phyloP scores from a whole-genome alignment of 2,329 filamentous ascomycete genomes.

The Penicillium sumatraense region DNA sequence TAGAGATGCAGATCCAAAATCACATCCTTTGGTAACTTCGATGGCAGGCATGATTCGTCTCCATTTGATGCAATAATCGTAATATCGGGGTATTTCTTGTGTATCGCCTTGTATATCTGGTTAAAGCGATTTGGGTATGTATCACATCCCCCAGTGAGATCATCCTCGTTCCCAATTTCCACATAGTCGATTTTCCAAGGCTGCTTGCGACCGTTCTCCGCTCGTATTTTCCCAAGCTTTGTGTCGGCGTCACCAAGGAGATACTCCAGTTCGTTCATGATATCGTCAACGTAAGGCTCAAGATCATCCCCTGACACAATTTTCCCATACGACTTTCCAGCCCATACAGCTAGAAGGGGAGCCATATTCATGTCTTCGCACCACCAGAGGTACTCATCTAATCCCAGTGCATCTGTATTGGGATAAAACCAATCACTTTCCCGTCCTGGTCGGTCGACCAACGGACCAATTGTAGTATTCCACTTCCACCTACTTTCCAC shows the following conservation, averaged over 20 bases:
- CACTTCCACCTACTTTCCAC: conserved; percentile 42
- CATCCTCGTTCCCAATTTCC: conserved; percentile 71
- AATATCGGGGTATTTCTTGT: conserved; percentile 58
- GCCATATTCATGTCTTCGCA: conserved; percentile 64
- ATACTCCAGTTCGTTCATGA: conserved; percentile 67
- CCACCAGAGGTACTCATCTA: conserved; percentile 65
- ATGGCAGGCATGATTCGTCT: conserved; percentile 33
- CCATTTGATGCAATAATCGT: conserved; percentile 57
- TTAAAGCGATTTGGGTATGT: conserved; percentile 62
- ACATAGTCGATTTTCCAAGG: conserved; percentile 65
- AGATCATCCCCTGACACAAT: conserved; percentile 56
- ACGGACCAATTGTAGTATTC: conserved; percentile 49
- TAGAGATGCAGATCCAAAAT: conserved; percentile 59
- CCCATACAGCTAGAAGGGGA: conserved; percentile 62
- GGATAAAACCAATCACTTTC: conserved; percentile 63
- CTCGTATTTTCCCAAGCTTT: conserved; percentile 61
- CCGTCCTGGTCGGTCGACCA: conserved; percentile 57
- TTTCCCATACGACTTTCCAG: conserved; percentile 58
- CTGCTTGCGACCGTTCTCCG: conserved; percentile 61
- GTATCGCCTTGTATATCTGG: conserved; percentile 63
- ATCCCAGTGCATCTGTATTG: conserved; percentile 65
- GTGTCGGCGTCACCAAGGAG: conserved; percentile 59
- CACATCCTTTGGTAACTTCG: conserved; percentile 40
- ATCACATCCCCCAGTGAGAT: conserved; percentile 56
- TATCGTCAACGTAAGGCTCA: conserved; percentile 62